Percentiles rank a stretch among this genome's conserved stretches.
phyloP scores from a whole-genome alignment of 495 filamentous ascomycete species.

The Aspergillus biplanus region DNA sequence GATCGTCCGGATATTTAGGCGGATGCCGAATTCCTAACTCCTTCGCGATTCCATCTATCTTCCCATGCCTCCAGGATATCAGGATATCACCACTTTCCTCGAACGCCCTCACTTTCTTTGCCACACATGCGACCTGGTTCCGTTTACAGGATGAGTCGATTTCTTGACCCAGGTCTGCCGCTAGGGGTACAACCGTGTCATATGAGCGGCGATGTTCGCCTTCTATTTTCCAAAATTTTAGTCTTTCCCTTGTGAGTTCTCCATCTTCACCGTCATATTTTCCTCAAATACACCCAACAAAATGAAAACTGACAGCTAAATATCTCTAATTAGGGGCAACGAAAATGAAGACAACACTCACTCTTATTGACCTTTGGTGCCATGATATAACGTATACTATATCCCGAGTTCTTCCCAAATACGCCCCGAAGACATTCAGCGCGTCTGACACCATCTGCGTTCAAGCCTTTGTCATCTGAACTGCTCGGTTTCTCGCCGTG shows the following conservation, averaged over 20 bases:
- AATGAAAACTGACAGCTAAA: too few species aligned
- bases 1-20: constrained; percentile 32
- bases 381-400: constrained; percentile 53
- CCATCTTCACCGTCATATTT: too few species aligned
- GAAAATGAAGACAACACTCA: constrained; percentile 21
- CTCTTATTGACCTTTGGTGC: constrained; percentile 40
- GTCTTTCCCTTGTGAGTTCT: too few species aligned
- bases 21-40: constrained; percentile 25
- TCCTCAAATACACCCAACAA: too few species aligned
- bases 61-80: constrained; percentile 38
- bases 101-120: constrained; percentile 23
- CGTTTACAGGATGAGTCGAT: constrained; percentile 47
- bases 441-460: constrained; percentile 42
- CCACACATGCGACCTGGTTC: constrained; percentile 32
- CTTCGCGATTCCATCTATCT: constrained; percentile 28
- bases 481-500: constrained; percentile 56
- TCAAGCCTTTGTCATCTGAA: constrained; percentile 42
- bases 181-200: constrained; percentile 52
- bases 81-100: constrained; percentile 36
- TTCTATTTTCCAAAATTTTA: constrained; percentile 30
- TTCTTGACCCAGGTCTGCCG: constrained; percentile 47
- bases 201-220: constrained; percentile 50
- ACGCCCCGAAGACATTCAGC: constrained; percentile 50
- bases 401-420: constrained; percentile 45
- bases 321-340: not conserved